These are phyloP conservation scores for Asterionellopsis glacialis DNA, from an alignment of 108 stramenopile genomes.

Conservation along the genomic window DNA sequence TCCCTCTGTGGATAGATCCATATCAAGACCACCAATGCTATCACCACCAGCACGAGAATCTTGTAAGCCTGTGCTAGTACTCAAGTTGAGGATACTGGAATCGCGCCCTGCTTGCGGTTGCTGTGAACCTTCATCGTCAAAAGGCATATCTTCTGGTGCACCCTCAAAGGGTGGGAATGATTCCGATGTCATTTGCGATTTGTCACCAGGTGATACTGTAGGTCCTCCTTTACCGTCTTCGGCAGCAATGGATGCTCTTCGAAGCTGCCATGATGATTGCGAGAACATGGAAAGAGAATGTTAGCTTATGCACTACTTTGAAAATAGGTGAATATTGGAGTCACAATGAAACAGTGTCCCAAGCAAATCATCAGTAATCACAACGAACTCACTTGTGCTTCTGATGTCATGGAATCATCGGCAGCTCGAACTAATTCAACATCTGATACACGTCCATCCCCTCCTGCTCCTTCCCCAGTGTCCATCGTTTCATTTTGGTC, in stretches of 20 bases:
- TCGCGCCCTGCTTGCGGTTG: neutral
- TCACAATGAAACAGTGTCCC: too few relatives aligned
- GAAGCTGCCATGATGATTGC: too few relatives aligned
- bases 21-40: neutral
- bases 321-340: too few relatives aligned
- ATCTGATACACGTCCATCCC: slow-evolving; percentile 47
- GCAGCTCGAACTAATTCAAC: slow-evolving; percentile 80
- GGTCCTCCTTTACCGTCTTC: too few relatives aligned
- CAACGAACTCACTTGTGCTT: too few relatives aligned
- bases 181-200: slow-evolving; percentile 2
- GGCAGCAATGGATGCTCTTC: too few relatives aligned
- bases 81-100: too few relatives aligned
- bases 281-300: too few relatives aligned
- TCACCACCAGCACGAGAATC: neutral
- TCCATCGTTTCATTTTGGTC: neutral
- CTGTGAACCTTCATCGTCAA: slow-evolving; percentile 1
- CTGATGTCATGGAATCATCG: too few relatives aligned
- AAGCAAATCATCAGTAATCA: too few relatives aligned
- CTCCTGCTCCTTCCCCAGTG: neutral
- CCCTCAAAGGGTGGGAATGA: neutral
- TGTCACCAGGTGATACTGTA: neutral
- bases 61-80: too few relatives aligned
- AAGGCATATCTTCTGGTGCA: neutral
- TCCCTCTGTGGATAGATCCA: neutral
- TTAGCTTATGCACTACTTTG: too few relatives aligned